Percentiles rank a stretch among this genome's conserved stretches.
Conservation (phyloP, 2,329 filamentous ascomycete species). For the Pezicula carpinea region DNA sequence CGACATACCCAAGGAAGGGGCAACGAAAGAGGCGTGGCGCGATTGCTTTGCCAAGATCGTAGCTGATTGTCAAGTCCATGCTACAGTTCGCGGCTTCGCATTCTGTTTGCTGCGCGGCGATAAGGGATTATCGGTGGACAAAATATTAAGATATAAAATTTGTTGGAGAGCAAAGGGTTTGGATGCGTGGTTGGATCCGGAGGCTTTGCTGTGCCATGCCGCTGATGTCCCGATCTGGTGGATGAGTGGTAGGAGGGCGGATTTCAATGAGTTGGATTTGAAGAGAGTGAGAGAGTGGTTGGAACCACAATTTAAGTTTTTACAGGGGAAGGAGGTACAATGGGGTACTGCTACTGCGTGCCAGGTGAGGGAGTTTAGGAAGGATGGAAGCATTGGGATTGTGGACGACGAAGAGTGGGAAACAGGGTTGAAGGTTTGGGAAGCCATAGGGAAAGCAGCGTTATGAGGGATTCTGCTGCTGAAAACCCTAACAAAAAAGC, state of each 20-base stretch:
- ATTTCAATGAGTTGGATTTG: background rate
- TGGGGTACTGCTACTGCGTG: background rate
- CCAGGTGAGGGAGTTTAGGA: background rate
- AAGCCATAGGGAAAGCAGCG: background rate
- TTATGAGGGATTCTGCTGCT: too few relatives aligned
- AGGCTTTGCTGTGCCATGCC: background rate
- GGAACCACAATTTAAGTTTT: background rate
- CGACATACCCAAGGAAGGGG: background rate
- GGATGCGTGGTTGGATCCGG: background rate
- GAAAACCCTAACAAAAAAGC: too few relatives aligned
- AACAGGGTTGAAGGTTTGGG: background rate
- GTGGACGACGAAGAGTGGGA: background rate
- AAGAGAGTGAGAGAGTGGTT: background rate
- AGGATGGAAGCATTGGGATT: background rate
- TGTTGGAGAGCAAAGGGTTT: constrained; percentile 1
- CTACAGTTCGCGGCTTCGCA: background rate
- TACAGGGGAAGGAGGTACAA: background rate
- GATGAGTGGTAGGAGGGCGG: background rate
- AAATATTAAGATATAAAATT: background rate
- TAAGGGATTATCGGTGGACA: background rate
- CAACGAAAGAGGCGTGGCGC: background rate
- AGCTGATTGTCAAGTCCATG: constrained; percentile 1
- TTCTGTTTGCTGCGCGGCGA: background rate
- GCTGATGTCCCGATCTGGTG: constrained; percentile 1
- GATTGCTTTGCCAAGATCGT: constrained; percentile 1